These are phyloP conservation scores for Jacaranda mimosifolia DNA, from an alignment of 257 asterid species.

Conservation along the genomic window DNA sequence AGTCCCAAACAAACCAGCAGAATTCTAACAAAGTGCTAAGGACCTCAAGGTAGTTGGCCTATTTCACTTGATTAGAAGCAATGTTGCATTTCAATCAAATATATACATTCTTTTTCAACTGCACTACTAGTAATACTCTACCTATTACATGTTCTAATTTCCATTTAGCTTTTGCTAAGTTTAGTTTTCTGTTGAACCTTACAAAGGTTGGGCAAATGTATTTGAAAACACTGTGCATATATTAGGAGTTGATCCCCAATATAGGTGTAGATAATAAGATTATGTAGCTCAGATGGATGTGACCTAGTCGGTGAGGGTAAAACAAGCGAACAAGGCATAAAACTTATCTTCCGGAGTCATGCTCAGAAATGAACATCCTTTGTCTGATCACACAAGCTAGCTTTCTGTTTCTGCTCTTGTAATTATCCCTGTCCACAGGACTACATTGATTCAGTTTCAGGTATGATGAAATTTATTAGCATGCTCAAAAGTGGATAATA, in stretches of 20 bases:
- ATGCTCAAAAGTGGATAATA: background rate
- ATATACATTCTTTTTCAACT: background rate
- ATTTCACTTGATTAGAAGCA: background rate
- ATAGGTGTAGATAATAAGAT: background rate
- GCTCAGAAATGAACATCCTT: too few species aligned
- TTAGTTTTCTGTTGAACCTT: background rate
- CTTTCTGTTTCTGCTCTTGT: too few species aligned
- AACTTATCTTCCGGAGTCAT: too few species aligned
- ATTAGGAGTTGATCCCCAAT: background rate
- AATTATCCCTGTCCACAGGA: too few species aligned
- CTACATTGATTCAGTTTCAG: background rate
- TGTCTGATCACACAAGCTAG: too few species aligned
- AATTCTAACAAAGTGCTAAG: too few species aligned
- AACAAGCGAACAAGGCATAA: too few species aligned
- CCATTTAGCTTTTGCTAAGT: background rate
- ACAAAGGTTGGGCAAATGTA: too few species aligned
- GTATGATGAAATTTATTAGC: background rate
- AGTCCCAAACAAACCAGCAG: too few species aligned
- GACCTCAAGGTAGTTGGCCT: background rate
- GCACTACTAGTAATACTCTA: background rate
- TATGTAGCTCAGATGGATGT: too few species aligned
- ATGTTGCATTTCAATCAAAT: background rate
- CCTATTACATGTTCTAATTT: background rate
- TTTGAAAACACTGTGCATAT: background rate
- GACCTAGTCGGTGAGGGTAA: too few species aligned